These are phyloP conservation scores for Scopulariopsis brevicaulis DNA, from an alignment of 2,329 filamentous ascomycete species.

Conservation along the genomic window DNA sequence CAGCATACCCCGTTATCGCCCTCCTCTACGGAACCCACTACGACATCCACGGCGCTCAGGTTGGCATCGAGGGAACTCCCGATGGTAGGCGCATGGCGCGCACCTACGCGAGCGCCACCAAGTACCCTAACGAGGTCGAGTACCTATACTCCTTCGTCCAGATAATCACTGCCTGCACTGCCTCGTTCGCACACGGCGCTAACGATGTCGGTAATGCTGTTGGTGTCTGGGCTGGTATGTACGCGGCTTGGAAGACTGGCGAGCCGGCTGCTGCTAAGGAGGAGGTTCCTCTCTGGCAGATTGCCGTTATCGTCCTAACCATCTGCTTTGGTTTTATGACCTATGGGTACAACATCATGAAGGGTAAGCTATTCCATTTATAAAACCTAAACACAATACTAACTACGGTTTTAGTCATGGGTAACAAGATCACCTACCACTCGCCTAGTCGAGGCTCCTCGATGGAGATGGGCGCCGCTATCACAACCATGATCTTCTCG, in stretches of 20 bases:
- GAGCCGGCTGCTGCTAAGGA: constrained; percentile 49
- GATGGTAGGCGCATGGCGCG: constrained; percentile 61
- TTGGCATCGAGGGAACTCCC: constrained; percentile 58
- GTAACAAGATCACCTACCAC: constrained; percentile 70
- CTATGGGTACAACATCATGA: constrained; percentile 80
- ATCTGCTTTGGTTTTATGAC: constrained; percentile 60
- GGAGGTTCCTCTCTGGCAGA: constrained; percentile 62
- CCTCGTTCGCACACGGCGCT: constrained; percentile 65
- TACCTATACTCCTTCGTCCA: constrained; percentile 58
- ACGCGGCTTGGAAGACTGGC: constrained; percentile 55
- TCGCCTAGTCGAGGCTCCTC: constrained; percentile 45
- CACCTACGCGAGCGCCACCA: constrained; percentile 51
- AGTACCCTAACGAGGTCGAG: constrained; percentile 61
- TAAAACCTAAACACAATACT: constrained; percentile 7
- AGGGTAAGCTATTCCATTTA: constrained; percentile 34
- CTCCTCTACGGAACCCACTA: constrained; percentile 67
- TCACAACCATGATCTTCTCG: constrained; percentile 66
- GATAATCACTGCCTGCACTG: constrained; percentile 57
- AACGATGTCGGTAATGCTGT: constrained; percentile 68
- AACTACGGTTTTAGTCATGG: constrained; percentile 50
- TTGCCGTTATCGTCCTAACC: constrained; percentile 53
- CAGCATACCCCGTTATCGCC: constrained; percentile 52
- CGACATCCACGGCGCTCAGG: constrained; percentile 69
- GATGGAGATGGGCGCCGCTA: constrained; percentile 71
- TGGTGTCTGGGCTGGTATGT: constrained; percentile 60